Conservation (phyloP, 805 yeast species). For the Ogataea wickerhamii region DNA sequence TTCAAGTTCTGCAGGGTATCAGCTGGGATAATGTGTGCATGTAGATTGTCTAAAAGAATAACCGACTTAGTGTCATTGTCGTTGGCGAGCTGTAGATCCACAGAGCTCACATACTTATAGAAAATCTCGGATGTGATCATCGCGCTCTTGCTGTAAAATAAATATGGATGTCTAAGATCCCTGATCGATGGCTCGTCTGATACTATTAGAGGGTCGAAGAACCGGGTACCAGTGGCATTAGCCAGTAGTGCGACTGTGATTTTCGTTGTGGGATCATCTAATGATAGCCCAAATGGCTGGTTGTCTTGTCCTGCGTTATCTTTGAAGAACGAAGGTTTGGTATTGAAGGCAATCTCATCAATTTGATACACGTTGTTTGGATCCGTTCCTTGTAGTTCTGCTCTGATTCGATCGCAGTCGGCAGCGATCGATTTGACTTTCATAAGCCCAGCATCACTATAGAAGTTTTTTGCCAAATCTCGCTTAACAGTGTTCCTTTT, state of each 20-base stretch:
- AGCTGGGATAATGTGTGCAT: conserved; percentile 35
- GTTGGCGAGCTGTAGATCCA: conserved; percentile 17
- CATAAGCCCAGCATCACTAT: conserved; percentile 16
- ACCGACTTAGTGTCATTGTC: conserved; percentile 20
- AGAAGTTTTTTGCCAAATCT: conserved; percentile 27
- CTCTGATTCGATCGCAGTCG: conserved; percentile 26
- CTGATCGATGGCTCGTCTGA: conserved; percentile 16
- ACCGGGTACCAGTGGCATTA: conserved; percentile 29
- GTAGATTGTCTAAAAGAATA: conserved; percentile 32
- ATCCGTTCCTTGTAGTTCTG: conserved; percentile 13
- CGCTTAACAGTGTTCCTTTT: conserved; percentile 27
- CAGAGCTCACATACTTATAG: conserved; percentile 20
- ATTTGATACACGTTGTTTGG: conserved; percentile 33
- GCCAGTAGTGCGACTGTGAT: conserved; percentile 26
- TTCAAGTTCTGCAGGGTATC: conserved; percentile 27
- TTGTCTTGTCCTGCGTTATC: conserved; percentile 7
- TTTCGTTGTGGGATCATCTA: conserved; percentile 15
- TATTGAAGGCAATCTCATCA: conserved; percentile 33
- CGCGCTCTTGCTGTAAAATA: conserved; percentile 24
- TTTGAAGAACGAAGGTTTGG: conserved; percentile 20
- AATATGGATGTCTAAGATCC: conserved; percentile 8
- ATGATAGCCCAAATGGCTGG: conserved; percentile 10
- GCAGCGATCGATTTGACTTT: conserved; percentile 14
- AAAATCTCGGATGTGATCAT: conserved; percentile 27
- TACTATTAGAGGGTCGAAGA: conserved; percentile 29